Base-by-base conservation (phyloP, 495 filamentous ascomycete genomes). In the Xeromyces bisporus region DNA sequence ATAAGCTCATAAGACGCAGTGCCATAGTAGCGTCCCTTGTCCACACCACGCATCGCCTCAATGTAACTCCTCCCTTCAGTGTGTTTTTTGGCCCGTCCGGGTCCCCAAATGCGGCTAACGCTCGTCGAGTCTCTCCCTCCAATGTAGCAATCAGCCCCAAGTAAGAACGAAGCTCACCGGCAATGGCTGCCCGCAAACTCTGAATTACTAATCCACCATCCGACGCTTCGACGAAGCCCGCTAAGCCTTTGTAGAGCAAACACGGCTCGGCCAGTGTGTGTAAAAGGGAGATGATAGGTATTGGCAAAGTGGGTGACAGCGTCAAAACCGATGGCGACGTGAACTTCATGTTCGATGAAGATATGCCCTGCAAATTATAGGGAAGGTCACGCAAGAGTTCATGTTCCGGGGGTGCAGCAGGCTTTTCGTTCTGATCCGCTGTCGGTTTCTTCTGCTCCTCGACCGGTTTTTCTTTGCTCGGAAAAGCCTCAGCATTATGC, bases 1-100 rank as follows among this genome's bases (percentile, higher is more conserved):
- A 92, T 35, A 92, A 41, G 38, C 78, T 86, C 83, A 99, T 85
- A 31, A 99, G 60, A 11, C 91, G 79, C 40, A 99, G 56, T 0
- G 85, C 89, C 81, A 96, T 91, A 3, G 91, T 94, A 4, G 91
- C 83, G 52, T 96, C 91, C 38, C 87, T 72, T 4, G 85, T 94
- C 91, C 91, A 99, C 10, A 99, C 75, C 12, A 96, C 78, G 46
- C 89, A 99, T 35, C 91, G 66, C 46, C 94, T 96, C 28, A 99
- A 58, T 1, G 89, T 96, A 15, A 99, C 87, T n/a, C 83, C 83
- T 6, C 79, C 80, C 41, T 85, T 93, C 7, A 81, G 73, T 26
- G 86, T 67, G 21, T 67, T 67, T 33, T 71, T 59, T 1, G 73
- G 65, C 15, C 75, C 69, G 11, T 54, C 62, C 24, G 72, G 69